Base-by-base conservation (phyloP, 1,284 basidiomycete species). In the Cystobasidiaceae sp. region DNA sequence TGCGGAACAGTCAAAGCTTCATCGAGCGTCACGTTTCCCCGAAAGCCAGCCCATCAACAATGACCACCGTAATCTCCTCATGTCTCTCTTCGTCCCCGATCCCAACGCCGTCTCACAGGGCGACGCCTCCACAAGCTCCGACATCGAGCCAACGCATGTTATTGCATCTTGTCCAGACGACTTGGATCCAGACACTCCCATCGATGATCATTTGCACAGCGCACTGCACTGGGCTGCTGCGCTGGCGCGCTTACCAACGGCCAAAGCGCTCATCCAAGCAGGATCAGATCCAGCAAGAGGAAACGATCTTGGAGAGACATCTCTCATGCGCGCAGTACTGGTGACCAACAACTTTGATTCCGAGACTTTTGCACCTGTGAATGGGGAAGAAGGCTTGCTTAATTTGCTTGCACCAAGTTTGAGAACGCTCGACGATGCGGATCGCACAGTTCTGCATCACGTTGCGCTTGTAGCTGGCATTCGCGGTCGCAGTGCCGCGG, bases 131-230 rank as follows among this genome's bases (percentile, higher is more conserved):
- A 46, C 19, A 9, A 52, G 43, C 27, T 41, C 32, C 11, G 65
- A 66, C 9, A 44, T 45, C 25, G 49, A 55, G 30, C 33, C 60
- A 4, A 51, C 46, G 4, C 56, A 33, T 33, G 27, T 67, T 67
- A 21, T 46, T 50, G 13, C 48, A 30, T 33, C 32, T 45, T 67
- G 72, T 34, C 71, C 72, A 11, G 57, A 71, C 68, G 70, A 75
- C 46, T 71, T 85, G 51, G 89, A 92, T 68, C 79, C 89, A 51
- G 89, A 97, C 75, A 82, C 84, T 19, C 82, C 93, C 45, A 83
- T 97, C 39, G 96, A 99, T 74, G 91, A 97, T 69, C 88, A 93
- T 73, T 90, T 92, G 0, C 94, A 99, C 77, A 93, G 92, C 0
- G 87, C 94, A 5, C 81, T 99, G 28, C 96, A 99, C 76, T 85